These are phyloP conservation scores for Trichomonas vaginalis DNA, from an alignment of 208 protist species.

Conservation along the genomic window DNA sequence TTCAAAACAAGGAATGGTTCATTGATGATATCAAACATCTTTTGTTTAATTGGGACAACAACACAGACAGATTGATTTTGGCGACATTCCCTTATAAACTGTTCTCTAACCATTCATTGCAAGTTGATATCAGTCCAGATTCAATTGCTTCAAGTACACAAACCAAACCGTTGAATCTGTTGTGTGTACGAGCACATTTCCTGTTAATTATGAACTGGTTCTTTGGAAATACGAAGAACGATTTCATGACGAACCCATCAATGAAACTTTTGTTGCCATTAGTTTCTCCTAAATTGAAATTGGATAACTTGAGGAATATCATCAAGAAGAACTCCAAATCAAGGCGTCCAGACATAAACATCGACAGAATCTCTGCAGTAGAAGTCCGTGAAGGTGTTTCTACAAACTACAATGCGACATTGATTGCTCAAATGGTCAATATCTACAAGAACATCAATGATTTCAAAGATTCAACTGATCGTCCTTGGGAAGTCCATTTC, in stretches of 20 bases:
- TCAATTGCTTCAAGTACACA: not conserved
- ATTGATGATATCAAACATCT: not conserved
- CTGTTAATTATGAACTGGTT: not conserved
- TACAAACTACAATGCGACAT: not conserved
- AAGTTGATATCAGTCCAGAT: not conserved
- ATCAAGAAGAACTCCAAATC: not conserved
- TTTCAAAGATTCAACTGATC: not conserved
- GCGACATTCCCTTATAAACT: not conserved
- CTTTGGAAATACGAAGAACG: not conserved
- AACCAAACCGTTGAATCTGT: not conserved
- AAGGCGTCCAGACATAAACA: not conserved
- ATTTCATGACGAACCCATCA: not conserved
- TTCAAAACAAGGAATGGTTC: not conserved
- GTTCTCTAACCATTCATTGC: not conserved
- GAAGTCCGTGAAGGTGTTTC: not conserved
- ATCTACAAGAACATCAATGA: not conserved
- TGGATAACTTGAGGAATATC: not conserved
- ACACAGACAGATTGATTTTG: not conserved
- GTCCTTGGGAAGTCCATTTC: not conserved
- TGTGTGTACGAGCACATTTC: not conserved
- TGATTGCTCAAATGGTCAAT: not conserved
- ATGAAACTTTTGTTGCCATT: not conserved
- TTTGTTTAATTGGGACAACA: not conserved
- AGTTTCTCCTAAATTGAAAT: not conserved
- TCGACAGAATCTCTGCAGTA: not conserved